Base-by-base conservation (phyloP, 768 basidiomycete species). In the Suillus hirtellus region DNA sequence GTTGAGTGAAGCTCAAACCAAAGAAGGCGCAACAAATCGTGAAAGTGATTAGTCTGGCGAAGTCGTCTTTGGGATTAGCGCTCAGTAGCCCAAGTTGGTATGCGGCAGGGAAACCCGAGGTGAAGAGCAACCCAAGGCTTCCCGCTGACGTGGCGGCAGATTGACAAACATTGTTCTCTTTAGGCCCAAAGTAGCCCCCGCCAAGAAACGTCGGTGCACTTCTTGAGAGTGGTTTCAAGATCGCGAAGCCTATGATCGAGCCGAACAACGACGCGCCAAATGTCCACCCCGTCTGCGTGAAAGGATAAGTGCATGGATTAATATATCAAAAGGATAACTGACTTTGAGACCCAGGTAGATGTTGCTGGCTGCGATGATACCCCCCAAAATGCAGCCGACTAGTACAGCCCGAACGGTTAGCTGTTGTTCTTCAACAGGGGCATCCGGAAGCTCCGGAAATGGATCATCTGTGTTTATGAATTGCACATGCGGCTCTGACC, bases 1-100 rank as follows among this genome's bases (percentile, higher is more conserved):
- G 86, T 61, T 87, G 84, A 63, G 85, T 76, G 87, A 88, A 88
- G 77, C 86, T 86, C 15, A 87, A 81, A 63, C 86, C 86, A 65
- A 85, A 86, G 76, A 86, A 86, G 34, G 80, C 83, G 46, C 82
- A 79, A 61, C 79, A 81, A 9, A 78, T 70, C 8, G 83, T 84
- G 49, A 87, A 75, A 1, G 83, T 81, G 64, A 87, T 81, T 24
- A 87, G 73, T 61, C 78, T 81, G 12, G 85, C 86, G 62, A 84
- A 75, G 61, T 88, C 86, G n/a, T 84, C 66, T 60, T 80, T 66
- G 3, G 86, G 86, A 14, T 77, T 65, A 2, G 68, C 69, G 15
- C 80, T 81, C 46, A 87, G 71, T 9, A 87, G 78, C 21, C 77
- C 63, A 9, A 87, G 79, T 14, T 82, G 80, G 67, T 87, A 87